Evolutionary conservation across 2,329 filamentous ascomycete genomes (phyloP).

Genomic region (Phyllosticta citribraziliensis): DNA sequence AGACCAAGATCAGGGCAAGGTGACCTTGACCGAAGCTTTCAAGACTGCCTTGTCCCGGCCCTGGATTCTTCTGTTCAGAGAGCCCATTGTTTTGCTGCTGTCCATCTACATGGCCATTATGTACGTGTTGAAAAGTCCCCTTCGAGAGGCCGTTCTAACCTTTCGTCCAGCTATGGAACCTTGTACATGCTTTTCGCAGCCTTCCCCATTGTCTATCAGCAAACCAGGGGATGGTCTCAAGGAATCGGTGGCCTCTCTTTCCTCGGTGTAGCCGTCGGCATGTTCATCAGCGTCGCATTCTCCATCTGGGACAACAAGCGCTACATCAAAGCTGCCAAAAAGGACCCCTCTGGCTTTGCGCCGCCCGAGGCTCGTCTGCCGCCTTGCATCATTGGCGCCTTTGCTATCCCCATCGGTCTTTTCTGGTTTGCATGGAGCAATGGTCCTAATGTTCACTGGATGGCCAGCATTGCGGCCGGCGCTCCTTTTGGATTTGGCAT

Average conservation of each 20-base stretch:
- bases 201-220: conserved; percentile 48
- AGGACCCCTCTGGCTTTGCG: conserved; percentile 18
- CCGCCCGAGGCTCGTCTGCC: conserved; percentile 12
- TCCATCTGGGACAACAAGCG: conserved; percentile 29
- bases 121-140: no score
- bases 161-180: conserved; percentile 31
- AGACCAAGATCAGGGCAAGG: conserved; percentile 6
- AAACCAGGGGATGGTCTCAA: conserved; percentile 41
- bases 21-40: conserved; percentile 16
- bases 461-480: conserved; percentile 42
- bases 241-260: conserved; percentile 40
- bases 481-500: conserved; percentile 36
- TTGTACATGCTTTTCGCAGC: conserved; percentile 43
- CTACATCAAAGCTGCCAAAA: conserved; percentile 32
- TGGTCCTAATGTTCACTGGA: conserved; percentile 41
- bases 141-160: no score
- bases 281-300: conserved; percentile 30
- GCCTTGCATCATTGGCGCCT: conserved; percentile 6
- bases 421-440: conserved; percentile 65
- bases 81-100: conserved; percentile 42
- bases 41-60: conserved; percentile 42
- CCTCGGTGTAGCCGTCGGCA: conserved; percentile 37
- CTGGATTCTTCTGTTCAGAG: conserved; percentile 37
- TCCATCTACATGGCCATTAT: conserved; percentile 48
- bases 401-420: conserved; percentile 52